Evolutionary conservation across 129 eudicot species (phyloP).

Genomic region (Gnaphalium uliginosum): DNA sequence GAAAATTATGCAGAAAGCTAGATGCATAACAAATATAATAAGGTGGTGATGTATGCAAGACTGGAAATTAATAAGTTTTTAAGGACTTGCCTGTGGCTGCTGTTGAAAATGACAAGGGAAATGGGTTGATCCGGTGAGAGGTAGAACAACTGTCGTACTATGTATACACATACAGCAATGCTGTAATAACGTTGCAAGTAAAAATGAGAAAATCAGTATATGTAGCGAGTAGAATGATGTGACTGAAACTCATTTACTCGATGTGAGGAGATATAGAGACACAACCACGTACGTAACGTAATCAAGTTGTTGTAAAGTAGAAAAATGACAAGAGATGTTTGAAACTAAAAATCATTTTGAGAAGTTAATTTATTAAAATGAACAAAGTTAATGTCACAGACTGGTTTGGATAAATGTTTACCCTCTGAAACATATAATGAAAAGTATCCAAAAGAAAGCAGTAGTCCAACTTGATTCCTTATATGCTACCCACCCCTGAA

Average conservation of each 20-base stretch:
- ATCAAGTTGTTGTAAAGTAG: no score
- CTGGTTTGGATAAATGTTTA: conserved; percentile 10
- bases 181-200: conserved; percentile 36
- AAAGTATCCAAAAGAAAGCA: conserved; percentile 50
- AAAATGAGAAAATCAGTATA: not conserved
- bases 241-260: no score
- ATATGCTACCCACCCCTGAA: conserved; percentile 69
- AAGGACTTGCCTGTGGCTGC: conserved; percentile 60
- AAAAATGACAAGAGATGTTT: no score
- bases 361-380: no score
- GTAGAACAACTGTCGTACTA: conserved; percentile 44
- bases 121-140: conserved; percentile 51
- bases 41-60: not conserved
- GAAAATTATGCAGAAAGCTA: no score
- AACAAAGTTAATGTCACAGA: no score
- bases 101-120: conserved; percentile 51
- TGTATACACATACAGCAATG: conserved; percentile 49
- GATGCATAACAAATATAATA: no score
- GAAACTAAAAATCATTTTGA: no score
- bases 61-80: not conserved
- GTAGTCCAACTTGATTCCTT: conserved; percentile 61
- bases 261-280: no score
- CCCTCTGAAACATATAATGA: conserved; percentile 59
- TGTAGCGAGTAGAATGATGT: no score
- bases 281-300: no score